Evolutionary conservation across 2,329 filamentous ascomycete genomes (phyloP).

Genomic region (Dothidotthia symphoricarpi): DNA sequence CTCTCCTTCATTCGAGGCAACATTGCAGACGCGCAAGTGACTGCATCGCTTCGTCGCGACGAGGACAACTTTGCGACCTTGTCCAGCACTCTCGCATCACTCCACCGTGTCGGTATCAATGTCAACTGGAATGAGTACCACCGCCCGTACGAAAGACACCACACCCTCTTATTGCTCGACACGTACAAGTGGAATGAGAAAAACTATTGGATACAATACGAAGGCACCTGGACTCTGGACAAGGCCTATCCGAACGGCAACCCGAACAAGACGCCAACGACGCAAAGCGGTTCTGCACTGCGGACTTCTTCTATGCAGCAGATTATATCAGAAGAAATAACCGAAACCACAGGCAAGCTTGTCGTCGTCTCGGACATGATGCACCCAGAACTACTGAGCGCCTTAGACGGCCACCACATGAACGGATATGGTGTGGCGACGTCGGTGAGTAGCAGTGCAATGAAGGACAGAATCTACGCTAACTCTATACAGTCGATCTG

Average conservation of each 20-base stretch:
- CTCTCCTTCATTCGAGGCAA: slow-evolving; percentile 39
- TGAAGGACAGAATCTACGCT: too few species aligned
- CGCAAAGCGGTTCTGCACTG: too few species aligned
- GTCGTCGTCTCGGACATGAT: too few species aligned
- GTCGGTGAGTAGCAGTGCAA: too few species aligned
- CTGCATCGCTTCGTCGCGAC: slow-evolving; percentile 5
- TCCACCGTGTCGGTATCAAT: not conserved
- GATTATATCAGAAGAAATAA: too few species aligned
- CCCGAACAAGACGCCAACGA: too few species aligned
- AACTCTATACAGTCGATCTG: too few species aligned
- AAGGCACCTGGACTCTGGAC: slow-evolving; percentile 26
- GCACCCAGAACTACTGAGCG: too few species aligned
- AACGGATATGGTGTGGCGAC: too few species aligned
- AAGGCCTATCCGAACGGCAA: slow-evolving; percentile 3
- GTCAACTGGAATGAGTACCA: slow-evolving; percentile 64
- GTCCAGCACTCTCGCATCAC: not conserved
- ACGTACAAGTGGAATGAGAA: slow-evolving; percentile 37
- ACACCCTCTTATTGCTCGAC: slow-evolving; percentile 54
- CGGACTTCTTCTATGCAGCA: too few species aligned
- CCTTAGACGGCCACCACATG: too few species aligned
- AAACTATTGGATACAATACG: slow-evolving; percentile 41
- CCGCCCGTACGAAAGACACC: slow-evolving; percentile 49
- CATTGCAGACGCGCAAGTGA: not conserved
- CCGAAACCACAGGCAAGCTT: too few species aligned
- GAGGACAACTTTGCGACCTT: slow-evolving; percentile 19